These are phyloP conservation scores for Larix kaempferi DNA, from an alignment of 75 land plant species.

Conservation along the genomic window DNA sequence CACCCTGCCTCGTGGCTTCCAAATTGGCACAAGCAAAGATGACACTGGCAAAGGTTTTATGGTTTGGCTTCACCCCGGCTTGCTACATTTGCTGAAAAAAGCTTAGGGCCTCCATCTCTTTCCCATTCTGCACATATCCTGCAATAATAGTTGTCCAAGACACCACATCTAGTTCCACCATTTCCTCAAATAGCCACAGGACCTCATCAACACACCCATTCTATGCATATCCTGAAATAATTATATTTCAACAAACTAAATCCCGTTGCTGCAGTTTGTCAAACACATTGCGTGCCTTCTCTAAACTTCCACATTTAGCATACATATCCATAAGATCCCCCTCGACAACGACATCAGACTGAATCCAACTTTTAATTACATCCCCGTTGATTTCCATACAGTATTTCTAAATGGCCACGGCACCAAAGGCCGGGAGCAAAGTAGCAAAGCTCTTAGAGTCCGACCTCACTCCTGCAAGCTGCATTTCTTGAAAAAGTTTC, in stretches of 20 bases:
- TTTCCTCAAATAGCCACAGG: background rate
- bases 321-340: slow-evolving; percentile 54
- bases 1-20: slow-evolving; percentile 39
- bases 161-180: slow-evolving; percentile 29
- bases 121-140: slow-evolving; percentile 53
- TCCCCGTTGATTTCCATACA: slow-evolving; percentile 51
- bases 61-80: slow-evolving; percentile 34
- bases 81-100: slow-evolving; percentile 38
- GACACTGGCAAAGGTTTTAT: slow-evolving; percentile 34
- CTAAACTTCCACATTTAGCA: slow-evolving; percentile 51
- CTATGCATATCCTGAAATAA: too few species aligned
- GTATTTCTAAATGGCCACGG: slow-evolving; percentile 29
- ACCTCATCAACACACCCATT: too few species aligned
- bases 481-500: too few species aligned
- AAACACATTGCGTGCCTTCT: slow-evolving; percentile 37
- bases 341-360: slow-evolving; percentile 17
- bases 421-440: slow-evolving; percentile 50
- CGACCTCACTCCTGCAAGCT: slow-evolving; percentile 17
- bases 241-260: too few species aligned
- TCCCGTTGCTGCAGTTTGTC: background rate
- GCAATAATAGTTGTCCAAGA: slow-evolving; percentile 60
- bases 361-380: slow-evolving; percentile 21
- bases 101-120: slow-evolving; percentile 30
- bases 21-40: slow-evolving; percentile 35
- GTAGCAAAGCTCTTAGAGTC: slow-evolving; percentile 51